Base-by-base conservation (phyloP, 306 rosid genomes). In the Glycine soja region DNA sequence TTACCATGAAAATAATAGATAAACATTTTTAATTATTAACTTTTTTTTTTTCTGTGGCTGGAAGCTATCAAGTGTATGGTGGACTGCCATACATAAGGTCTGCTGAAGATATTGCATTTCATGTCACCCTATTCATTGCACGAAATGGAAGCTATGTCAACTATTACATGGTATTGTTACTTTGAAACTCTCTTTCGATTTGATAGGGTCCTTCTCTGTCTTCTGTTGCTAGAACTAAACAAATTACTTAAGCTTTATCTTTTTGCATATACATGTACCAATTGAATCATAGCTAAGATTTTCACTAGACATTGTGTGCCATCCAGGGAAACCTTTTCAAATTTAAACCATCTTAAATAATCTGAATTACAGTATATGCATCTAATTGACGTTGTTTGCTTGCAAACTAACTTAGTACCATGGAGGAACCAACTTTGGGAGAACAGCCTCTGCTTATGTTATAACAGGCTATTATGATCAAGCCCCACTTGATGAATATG, bases 71-170 rank as follows among this genome's bases (percentile, higher is more conserved):
- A 81, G 87, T 86, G 34, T 90, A 87, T 36, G 97, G 98, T 46
- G 93, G 78, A 50, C 6, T 65, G 61, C 93, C 98, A 12, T 88
- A 85, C 78, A 81, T 91, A 80, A 89, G 98, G 77, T 88, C 97
- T 9, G 92, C 95, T 0, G 82, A 92, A 86, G 93, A 94, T 79
- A 89, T 94, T 36, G 97, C 98, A 78, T 92, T 87, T 82, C 95
- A 91, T 51, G 94, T 86, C 75, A 82, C 91, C n/a, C 95, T 92
- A 71, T 94, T 94, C 56, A 79, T 92, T 73, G 97, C 98, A 65
- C 89, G 85, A 84, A 91, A 94, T 67, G 98, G 98, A 82, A 91
- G 93, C 88, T 94, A 86, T 76, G 70, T 94, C 74, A 94, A 94
- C 73, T 94, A 92, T 71, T 92, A 94, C 77, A 94, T 94, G 98